phyloP scores from a whole-genome alignment of 1,139 yeast genomes.

The Blastobotrys arbuscula region DNA sequence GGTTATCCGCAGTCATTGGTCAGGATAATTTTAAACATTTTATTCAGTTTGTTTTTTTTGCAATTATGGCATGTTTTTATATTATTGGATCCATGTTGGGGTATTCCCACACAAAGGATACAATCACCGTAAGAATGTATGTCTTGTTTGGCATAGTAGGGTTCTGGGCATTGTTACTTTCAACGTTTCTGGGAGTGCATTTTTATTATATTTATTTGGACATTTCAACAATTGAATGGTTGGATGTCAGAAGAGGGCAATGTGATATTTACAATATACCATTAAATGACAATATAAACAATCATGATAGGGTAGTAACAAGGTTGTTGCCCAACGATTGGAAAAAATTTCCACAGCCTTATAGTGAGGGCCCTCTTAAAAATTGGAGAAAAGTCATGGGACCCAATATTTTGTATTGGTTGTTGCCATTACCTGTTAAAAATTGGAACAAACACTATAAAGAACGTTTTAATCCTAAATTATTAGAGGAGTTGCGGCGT shows the following conservation, averaged over 20 bases:
- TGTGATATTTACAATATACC: constrained; percentile 29
- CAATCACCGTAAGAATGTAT: constrained; percentile 26
- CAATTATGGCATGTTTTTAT: constrained; percentile 42
- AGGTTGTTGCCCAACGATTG: constrained; percentile 20
- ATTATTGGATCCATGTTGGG: constrained; percentile 29
- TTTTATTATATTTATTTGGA: constrained; percentile 26
- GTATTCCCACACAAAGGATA: constrained; percentile 23
- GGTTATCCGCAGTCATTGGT: constrained; percentile 87
- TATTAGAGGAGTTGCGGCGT: constrained; percentile 22
- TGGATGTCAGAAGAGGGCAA: constrained; percentile 24
- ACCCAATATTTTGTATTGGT: constrained; percentile 32
- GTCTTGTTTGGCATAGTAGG: constrained; percentile 31
- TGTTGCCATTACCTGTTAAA: constrained; percentile 30
- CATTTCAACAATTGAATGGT: constrained; percentile 35
- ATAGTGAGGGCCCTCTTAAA: constrained; percentile 28
- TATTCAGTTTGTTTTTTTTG: constrained; percentile 60
- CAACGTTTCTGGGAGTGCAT: constrained; percentile 31
- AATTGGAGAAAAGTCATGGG: constrained; percentile 36
- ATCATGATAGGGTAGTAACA: constrained; percentile 25
- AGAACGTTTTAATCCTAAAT: constrained; percentile 20
- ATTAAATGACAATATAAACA: constrained; percentile 11
- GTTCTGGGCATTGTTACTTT: constrained; percentile 22
- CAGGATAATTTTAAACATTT: constrained; percentile 69
- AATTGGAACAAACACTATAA: constrained; percentile 8
- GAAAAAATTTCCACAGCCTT: constrained; percentile 26